A percentile compares a stretch with the other conserved stretches of the same genome.
phyloP scores from a whole-genome alignment of 1,284 basidiomycete genomes.

The Rhodotorula sp. region DNA sequence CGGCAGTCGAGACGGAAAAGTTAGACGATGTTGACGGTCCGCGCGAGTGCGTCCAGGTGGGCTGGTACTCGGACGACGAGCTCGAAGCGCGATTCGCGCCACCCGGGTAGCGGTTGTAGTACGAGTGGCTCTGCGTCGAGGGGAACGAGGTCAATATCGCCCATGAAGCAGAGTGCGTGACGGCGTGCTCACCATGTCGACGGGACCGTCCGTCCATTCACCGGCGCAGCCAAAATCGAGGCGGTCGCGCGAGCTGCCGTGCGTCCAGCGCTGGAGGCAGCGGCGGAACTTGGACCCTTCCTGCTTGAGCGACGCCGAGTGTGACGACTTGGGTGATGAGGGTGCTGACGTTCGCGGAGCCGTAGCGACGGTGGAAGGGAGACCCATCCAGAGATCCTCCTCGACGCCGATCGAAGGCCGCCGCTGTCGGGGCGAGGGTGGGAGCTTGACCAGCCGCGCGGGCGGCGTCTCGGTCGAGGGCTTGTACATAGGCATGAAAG shows the following conservation, averaged over 20 bases:
- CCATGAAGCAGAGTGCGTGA: background rate
- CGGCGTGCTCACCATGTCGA: conserved; percentile 19
- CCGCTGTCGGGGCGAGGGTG: background rate
- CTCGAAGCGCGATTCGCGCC: conserved; percentile 19
- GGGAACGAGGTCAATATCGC: background rate
- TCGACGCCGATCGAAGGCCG: background rate
- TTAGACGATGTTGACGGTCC: conserved; percentile 31
- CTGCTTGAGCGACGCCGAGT: conserved; percentile 2
- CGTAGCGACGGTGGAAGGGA: background rate
- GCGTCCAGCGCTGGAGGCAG: conserved; percentile 7
- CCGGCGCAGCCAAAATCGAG: conserved; percentile 39
- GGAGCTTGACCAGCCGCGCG: background rate
- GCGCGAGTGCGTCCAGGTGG: conserved; percentile 29
- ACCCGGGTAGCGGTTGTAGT: conserved; percentile 13
- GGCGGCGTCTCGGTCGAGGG: background rate
- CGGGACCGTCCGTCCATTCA: conserved; percentile 26
- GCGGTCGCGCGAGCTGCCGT: conserved; percentile 1
- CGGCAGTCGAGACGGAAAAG: conserved; percentile 26
- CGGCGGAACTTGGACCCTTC: conserved; percentile 5
- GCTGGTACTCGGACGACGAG: conserved; percentile 16
- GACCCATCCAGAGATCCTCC: background rate
- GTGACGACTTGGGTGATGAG: background rate
- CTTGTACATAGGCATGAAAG: conserved; percentile 29
- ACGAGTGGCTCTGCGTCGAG: conserved; percentile 15
- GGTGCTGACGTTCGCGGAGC: background rate